A percentile compares a stretch with the other conserved stretches of the same genome.
These are phyloP conservation scores for Verticillium tricorpus DNA, from an alignment of 2,329 filamentous ascomycete genomes.

Conservation along the genomic window DNA sequence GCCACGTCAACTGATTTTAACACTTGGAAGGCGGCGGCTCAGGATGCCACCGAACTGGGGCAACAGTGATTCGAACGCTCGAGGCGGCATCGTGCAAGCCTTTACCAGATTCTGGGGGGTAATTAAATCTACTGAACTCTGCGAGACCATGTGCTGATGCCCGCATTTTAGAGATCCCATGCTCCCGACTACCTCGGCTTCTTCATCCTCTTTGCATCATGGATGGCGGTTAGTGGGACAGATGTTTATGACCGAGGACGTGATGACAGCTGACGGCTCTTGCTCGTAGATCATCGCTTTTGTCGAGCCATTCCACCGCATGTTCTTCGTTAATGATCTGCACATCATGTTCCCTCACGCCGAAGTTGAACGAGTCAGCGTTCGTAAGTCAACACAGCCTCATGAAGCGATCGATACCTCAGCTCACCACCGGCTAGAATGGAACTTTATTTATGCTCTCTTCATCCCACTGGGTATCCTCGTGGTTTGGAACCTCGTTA, in stretches of 20 bases:
- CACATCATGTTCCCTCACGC: slow-evolving; percentile 85
- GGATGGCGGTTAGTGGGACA: slow-evolving; percentile 48
- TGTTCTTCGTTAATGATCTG: slow-evolving; percentile 86
- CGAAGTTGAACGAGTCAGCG: slow-evolving; percentile 74
- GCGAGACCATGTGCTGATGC: neutral
- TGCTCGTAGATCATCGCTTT: slow-evolving; percentile 56
- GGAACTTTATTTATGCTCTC: slow-evolving; percentile 74
- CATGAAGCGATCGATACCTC: neutral
- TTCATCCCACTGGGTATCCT: slow-evolving; percentile 66
- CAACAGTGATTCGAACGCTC: slow-evolving; percentile 8
- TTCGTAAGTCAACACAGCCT: slow-evolving; percentile 47
- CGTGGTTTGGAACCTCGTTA: slow-evolving; percentile 57
- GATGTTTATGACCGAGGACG: neutral
- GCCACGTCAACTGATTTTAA: slow-evolving; percentile 15
- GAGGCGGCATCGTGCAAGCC: slow-evolving; percentile 20
- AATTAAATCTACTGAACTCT: slow-evolving; percentile 8
- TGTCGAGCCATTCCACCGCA: slow-evolving; percentile 84
- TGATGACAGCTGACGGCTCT: neutral
- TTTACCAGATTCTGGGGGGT: slow-evolving; percentile 45
- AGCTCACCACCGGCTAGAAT: slow-evolving; percentile 39
- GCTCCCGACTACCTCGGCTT: slow-evolving; percentile 85
- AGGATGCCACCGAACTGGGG: slow-evolving; percentile 30
- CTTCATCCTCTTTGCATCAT: slow-evolving; percentile 61
- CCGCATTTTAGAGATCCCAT: slow-evolving; percentile 63
- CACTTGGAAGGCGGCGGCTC: slow-evolving; percentile 37